Percentiles rank a stretch among this genome's conserved stretches.
Evolutionary conservation across 129 eudicot species (phyloP).

Genomic region (carrot (Daucus carota)): DNA sequence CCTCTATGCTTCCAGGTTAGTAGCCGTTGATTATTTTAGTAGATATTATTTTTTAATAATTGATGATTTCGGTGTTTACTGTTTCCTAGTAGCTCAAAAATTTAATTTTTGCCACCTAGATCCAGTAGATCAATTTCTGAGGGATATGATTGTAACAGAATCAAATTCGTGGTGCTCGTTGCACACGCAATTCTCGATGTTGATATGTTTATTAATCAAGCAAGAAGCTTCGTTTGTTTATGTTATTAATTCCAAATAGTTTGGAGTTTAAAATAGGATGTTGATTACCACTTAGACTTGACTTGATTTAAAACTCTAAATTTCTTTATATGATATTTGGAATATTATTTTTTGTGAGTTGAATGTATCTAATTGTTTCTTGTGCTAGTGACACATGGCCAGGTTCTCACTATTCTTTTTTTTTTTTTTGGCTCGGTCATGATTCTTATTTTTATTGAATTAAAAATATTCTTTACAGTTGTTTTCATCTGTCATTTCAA

Average conservation of each 20-base stretch:
- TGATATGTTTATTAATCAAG: neutral
- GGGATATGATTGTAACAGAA: neutral
- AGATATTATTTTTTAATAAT: neutral
- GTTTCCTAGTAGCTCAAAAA: neutral
- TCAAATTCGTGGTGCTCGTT: too few relatives aligned
- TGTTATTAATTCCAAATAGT: neutral
- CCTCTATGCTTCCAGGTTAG: constrained; percentile 64
- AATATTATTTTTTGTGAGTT: neutral
- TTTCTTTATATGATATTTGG: neutral
- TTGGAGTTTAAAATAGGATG: neutral
- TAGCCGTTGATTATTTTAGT: neutral
- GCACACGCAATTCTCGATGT: neutral
- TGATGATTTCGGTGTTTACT: neutral
- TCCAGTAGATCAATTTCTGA: neutral
- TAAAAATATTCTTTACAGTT: neutral
- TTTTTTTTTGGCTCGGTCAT: too few relatives aligned
- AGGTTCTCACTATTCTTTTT: too few relatives aligned
- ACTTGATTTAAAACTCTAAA: neutral
- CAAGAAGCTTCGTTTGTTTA: neutral
- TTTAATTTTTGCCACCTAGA: neutral
- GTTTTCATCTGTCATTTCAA: neutral
- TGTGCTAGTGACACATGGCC: neutral
- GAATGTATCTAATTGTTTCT: neutral
- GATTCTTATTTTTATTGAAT: neutral
- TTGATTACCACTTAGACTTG: neutral